These are phyloP conservation scores for Cerrena zonata DNA, from an alignment of 1,284 basidiomycete species.

Conservation along the genomic window DNA sequence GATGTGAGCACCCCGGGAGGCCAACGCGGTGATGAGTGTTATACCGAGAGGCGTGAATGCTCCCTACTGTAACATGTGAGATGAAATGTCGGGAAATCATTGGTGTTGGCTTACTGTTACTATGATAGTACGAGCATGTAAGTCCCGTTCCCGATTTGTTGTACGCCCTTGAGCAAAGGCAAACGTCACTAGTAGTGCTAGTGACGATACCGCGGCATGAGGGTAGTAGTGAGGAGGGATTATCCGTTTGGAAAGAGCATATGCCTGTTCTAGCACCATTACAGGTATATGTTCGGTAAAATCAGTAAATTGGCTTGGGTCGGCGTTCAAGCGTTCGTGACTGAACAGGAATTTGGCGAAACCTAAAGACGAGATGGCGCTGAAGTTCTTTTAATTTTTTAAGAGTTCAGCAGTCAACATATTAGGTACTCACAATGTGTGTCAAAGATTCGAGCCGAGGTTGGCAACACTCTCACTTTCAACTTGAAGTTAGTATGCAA, in stretches of 20 bases:
- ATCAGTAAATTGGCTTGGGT: too few species aligned
- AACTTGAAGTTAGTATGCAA: too few species aligned
- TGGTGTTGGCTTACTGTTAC: slow-evolving; percentile 47
- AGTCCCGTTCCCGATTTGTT: slow-evolving; percentile 64
- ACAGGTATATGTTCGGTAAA: too few species aligned
- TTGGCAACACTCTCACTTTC: too few species aligned
- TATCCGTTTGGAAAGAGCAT: slow-evolving; percentile 21
- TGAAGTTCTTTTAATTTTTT: too few species aligned
- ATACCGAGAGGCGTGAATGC: slow-evolving; percentile 68
- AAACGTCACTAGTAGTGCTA: slow-evolving; percentile 42
- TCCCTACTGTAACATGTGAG: slow-evolving; percentile 40
- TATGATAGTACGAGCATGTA: slow-evolving; percentile 65
- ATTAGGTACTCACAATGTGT: too few species aligned
- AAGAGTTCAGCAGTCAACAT: too few species aligned
- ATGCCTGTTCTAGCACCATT: slow-evolving; percentile 34
- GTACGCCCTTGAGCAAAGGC: slow-evolving; percentile 61
- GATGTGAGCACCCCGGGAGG: slow-evolving; percentile 67
- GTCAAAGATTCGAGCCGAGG: too few species aligned
- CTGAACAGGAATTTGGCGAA: too few species aligned
- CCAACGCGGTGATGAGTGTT: slow-evolving; percentile 57
- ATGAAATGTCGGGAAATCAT: background rate
- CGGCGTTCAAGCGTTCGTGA: too few species aligned
- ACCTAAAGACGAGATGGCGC: too few species aligned
- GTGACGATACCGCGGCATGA: slow-evolving; percentile 41
- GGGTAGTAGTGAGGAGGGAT: slow-evolving; percentile 38